Conservation (phyloP, 768 basidiomycete genomes). For the Leccinum pellstonianum region DNA sequence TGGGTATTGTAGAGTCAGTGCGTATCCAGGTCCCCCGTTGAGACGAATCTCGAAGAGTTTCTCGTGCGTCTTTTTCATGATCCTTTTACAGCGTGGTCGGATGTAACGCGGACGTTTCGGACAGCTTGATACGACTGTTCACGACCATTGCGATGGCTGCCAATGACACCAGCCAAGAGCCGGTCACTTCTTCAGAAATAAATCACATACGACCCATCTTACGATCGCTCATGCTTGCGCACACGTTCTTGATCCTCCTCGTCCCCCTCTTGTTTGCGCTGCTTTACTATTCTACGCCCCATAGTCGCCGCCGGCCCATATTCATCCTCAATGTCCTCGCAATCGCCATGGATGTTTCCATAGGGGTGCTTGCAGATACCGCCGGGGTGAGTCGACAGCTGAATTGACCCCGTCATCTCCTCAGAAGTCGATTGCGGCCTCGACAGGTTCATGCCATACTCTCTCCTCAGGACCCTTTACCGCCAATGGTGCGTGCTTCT, state of each 20-base stretch:
- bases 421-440: background rate
- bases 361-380: slow-evolving; percentile 23
- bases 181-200: background rate
- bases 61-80: background rate
- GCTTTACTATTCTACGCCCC: slow-evolving; percentile 30
- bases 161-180: background rate
- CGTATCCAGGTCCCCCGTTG: background rate
- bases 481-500: slow-evolving; percentile 15
- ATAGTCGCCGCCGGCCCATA: slow-evolving; percentile 26
- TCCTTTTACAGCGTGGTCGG: background rate
- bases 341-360: slow-evolving; percentile 23
- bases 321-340: slow-evolving; percentile 30
- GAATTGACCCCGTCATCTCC: background rate
- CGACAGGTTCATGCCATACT: slow-evolving; percentile 31
- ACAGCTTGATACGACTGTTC: background rate
- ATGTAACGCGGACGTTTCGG: background rate
- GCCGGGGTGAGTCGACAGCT: slow-evolving; percentile 15
- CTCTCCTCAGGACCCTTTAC: slow-evolving; percentile 22
- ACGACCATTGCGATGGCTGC: background rate
- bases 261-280: slow-evolving; percentile 32
- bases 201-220: background rate
- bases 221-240: slow-evolving; percentile 26
- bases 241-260: slow-evolving; percentile 32
- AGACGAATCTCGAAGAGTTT: background rate
- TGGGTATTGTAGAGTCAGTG: background rate